phyloP scores from a whole-genome alignment of 225 moss, liverwort and hornwort genomes.

The Rhytidiadelphus loreus region DNA sequence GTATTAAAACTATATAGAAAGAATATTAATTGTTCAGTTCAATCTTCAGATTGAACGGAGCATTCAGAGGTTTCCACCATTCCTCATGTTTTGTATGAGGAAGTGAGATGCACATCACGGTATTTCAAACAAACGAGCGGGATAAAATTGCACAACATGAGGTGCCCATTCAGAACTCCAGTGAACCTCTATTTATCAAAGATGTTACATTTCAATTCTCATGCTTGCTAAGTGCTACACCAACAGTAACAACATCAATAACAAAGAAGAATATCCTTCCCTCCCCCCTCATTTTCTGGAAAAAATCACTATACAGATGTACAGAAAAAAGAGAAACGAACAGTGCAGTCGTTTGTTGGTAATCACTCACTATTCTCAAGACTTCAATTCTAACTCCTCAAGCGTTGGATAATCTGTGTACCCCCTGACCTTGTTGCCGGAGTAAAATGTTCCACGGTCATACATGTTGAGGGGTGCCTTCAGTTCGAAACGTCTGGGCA shows the following conservation, averaged over 20 bases:
- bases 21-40: not conserved
- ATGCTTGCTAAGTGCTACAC: not conserved
- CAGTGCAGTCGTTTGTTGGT: not conserved
- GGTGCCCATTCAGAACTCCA: not conserved
- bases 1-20: not conserved
- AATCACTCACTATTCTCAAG: not conserved
- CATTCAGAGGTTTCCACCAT: not conserved
- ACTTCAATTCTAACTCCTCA: slow-evolving; percentile 8
- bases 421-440: slow-evolving; percentile 16
- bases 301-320: slow-evolving; percentile 4
- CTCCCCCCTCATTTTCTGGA: not conserved
- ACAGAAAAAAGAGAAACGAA: not conserved
- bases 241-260: not conserved
- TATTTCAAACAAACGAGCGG: not conserved
- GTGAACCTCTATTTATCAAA: not conserved
- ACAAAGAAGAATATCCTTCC: not conserved
- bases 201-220: not conserved
- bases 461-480: slow-evolving; percentile 59
- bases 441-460: slow-evolving; percentile 44
- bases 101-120: not conserved
- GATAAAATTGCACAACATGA: not conserved
- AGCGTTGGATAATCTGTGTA: slow-evolving; percentile 62
- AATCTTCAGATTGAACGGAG: not conserved
- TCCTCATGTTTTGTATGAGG: not conserved
- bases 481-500: slow-evolving; percentile 50